Percentiles rank a stretch among this genome's conserved stretches.
Evolutionary conservation across 495 filamentous ascomycete genomes (phyloP).

Genomic region (Aspergillus olivimuriae): DNA sequence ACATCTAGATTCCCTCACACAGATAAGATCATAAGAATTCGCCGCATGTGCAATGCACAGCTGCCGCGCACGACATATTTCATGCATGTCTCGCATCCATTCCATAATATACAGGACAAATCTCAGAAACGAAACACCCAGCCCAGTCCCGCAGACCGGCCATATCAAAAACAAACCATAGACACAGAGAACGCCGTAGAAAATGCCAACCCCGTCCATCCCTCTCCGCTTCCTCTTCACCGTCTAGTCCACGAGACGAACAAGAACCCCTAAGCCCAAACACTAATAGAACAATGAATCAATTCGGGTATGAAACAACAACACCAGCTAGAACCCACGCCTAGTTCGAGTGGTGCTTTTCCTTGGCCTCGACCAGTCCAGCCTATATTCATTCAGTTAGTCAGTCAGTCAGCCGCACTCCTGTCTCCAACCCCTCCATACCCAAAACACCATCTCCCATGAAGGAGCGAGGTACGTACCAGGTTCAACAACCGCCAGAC

Average conservation of each 20-base stretch:
- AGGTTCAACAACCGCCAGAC: slow-evolving; percentile 80
- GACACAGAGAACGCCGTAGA: slow-evolving; percentile 32
- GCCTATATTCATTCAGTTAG: slow-evolving; percentile 7
- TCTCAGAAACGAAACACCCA: not conserved
- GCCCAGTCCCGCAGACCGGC: too few species aligned
- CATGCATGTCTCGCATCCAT: not conserved
- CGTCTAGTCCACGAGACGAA: not conserved
- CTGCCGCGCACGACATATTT: too few species aligned
- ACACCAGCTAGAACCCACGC: not conserved
- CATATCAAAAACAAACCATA: slow-evolving; percentile 22
- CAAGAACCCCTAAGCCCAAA: not conserved
- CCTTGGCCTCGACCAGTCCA: slow-evolving; percentile 9
- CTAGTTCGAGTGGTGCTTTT: slow-evolving; percentile 1
- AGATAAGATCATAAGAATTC: too few species aligned
- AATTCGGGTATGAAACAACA: not conserved
- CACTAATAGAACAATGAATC: not conserved
- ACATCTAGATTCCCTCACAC: too few species aligned
- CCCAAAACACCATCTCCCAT: too few species aligned
- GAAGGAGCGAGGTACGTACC: slow-evolving; percentile 48
- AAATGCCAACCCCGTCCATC: slow-evolving; percentile 24
- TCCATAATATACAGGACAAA: not conserved
- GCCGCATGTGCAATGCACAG: too few species aligned
- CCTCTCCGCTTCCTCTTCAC: not conserved
- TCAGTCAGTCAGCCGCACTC: not conserved
- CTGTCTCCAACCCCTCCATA: too few species aligned